These are phyloP conservation scores for Alternaria rosae DNA, from an alignment of 2,329 filamentous ascomycete genomes.

Conservation along the genomic window DNA sequence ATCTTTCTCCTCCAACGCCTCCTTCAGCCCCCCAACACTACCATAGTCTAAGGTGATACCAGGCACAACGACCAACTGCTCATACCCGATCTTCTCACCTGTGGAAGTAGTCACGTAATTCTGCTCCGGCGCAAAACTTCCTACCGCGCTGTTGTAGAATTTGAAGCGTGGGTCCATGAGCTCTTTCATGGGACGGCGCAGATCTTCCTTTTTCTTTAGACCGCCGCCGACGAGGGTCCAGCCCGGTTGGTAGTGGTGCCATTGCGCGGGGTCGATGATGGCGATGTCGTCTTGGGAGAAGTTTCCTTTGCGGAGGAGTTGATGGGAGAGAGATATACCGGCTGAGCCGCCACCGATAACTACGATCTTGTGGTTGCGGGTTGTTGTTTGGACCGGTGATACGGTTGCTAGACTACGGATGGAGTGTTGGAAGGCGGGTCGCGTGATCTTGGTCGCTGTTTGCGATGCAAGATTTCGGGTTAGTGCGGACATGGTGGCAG, in stretches of 20 bases:
- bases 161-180: constrained; percentile 68
- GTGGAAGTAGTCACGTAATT: constrained; percentile 64
- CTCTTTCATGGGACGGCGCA: constrained; percentile 59
- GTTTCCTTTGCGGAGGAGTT: constrained; percentile 67
- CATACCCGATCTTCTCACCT: constrained; percentile 66
- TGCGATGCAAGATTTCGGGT: not conserved
- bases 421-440: not conserved
- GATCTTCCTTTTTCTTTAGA: constrained; percentile 67
- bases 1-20: constrained; percentile 48
- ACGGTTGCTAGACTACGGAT: constrained; percentile 33
- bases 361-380: constrained; percentile 67
- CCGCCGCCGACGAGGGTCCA: constrained; percentile 74
- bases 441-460: constrained; percentile 1
- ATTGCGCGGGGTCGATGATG: constrained; percentile 67
- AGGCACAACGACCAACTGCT: constrained; percentile 70
- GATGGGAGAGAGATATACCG: constrained; percentile 70
- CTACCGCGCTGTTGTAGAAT: constrained; percentile 64
- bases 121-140: constrained; percentile 61
- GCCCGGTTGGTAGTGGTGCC: constrained; percentile 73
- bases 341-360: constrained; percentile 72
- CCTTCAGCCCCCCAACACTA: constrained; percentile 43
- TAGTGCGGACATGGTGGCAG: not conserved
- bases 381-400: constrained; percentile 38
- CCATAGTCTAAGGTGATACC: constrained; percentile 43
- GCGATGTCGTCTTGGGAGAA: constrained; percentile 69